A percentile compares a stretch with the other conserved stretches of the same genome.
phyloP scores from a whole-genome alignment of 768 basidiomycete genomes.

The Neoboletus subvelutipes region DNA sequence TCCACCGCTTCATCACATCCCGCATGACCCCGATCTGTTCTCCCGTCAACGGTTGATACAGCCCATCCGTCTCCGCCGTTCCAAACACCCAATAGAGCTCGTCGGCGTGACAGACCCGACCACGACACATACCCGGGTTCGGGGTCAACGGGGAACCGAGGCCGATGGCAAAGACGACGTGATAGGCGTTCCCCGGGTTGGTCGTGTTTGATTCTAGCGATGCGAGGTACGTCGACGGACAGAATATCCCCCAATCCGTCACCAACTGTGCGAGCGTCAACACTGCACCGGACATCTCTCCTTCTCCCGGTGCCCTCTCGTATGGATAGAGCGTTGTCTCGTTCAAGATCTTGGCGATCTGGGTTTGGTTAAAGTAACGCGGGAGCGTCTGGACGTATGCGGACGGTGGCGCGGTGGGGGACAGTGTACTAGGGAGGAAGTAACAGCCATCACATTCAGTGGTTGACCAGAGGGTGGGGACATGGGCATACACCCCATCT shows the following conservation, averaged over 20 bases:
- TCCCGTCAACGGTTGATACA: slow-evolving; percentile 15
- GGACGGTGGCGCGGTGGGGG: slow-evolving; percentile 13
- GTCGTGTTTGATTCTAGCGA: slow-evolving; percentile 12
- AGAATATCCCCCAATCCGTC: slow-evolving; percentile 13
- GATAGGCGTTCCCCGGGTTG: slow-evolving; percentile 13
- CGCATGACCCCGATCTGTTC: slow-evolving; percentile 4
- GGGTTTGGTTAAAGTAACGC: slow-evolving; percentile 5
- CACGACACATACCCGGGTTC: slow-evolving; percentile 10
- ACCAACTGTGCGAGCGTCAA: slow-evolving; percentile 5
- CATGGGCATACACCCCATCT: slow-evolving; percentile 12
- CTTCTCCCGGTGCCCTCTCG: slow-evolving; percentile 2
- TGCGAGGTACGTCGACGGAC: slow-evolving; percentile 8
- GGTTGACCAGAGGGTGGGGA: slow-evolving; percentile 19
- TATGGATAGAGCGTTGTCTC: slow-evolving; percentile 19
- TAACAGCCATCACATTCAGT: slow-evolving; percentile 19
- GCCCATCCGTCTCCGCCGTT: slow-evolving; percentile 13
- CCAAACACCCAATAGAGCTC: slow-evolving; percentile 14
- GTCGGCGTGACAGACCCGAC: slow-evolving; percentile 14
- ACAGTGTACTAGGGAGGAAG: slow-evolving; percentile 19
- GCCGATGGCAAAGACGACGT: slow-evolving; percentile 1
- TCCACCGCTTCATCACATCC: slow-evolving; percentile 10
- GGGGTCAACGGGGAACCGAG: slow-evolving; percentile 13
- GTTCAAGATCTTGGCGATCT: slow-evolving; percentile 9
- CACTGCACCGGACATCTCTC: slow-evolving; percentile 10
- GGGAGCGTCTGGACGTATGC: slow-evolving; percentile 4